A percentile compares a stretch with the other conserved stretches of the same genome.
Conservation (phyloP, 1,284 basidiomycete species). For the Pyrrhoderma lamaoense region DNA sequence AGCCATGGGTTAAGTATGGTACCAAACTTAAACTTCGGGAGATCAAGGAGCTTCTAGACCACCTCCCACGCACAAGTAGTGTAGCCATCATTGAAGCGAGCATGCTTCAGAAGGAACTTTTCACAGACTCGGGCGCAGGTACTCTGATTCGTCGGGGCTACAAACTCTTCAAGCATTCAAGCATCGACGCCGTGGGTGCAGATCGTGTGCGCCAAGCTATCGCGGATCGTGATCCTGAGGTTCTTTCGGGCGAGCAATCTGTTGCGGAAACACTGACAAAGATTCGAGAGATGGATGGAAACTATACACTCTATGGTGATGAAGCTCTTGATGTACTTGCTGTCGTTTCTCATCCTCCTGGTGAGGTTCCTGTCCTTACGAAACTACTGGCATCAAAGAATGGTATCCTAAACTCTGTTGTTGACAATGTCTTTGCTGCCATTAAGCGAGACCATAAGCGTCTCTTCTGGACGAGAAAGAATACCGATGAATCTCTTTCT, state of each 20-base stretch:
- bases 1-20: constrained; percentile 99
- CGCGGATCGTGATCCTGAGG: constrained; percentile 91
- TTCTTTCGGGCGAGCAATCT: constrained; percentile 77
- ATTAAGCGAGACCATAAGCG: constrained; percentile 93
- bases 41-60: constrained; percentile 98
- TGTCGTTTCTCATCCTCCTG: constrained; percentile 87
- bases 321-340: constrained; percentile 95
- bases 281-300: constrained; percentile 61
- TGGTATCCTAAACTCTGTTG: constrained; percentile 89
- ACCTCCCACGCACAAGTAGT: constrained; percentile 95
- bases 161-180: constrained; percentile 89
- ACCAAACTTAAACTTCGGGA: constrained; percentile 99
- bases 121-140: constrained; percentile 96
- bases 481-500: constrained; percentile 54
- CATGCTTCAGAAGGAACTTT: constrained; percentile 94
- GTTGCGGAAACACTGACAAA: constrained; percentile 86
- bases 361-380: constrained; percentile 86
- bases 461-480: constrained; percentile 94
- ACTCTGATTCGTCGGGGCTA: constrained; percentile 97
- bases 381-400: constrained; percentile 86
- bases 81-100: constrained; percentile 97
- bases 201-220: constrained; percentile 91
- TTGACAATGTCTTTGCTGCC: constrained; percentile 95
- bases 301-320: constrained; percentile 93
- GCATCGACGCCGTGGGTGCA: constrained; percentile 79